Base-by-base conservation (phyloP, 2,329 filamentous ascomycete species). In the Cryphonectria naterciae region DNA sequence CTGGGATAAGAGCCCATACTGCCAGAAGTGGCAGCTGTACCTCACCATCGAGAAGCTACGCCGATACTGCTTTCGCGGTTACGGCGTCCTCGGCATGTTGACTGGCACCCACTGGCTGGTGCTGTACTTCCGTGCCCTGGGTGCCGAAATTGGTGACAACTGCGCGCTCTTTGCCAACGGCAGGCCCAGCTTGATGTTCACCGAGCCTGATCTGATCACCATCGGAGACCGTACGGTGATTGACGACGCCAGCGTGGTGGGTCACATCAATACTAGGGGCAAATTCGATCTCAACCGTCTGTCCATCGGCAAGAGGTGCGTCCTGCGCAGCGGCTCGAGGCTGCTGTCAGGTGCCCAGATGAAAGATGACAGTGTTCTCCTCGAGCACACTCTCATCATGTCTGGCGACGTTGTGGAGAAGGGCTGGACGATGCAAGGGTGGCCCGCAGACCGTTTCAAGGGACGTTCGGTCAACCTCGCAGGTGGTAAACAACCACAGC, bases 381-480 rank as follows among this genome's bases (percentile, higher is more conserved):
- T 89, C 49, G 87, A 89, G 78, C 87, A 89, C 73, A 89, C 87
- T 0, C 80, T 89, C 4, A 81, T 89, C 58, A 85, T 89, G 82
- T 83, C 84, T 1, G 87, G 87, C 5, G 86, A 89, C 75, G 79
- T 86, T 56, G 86, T 88, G 0, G 85, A 85, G 81, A 83, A 52
- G 68, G 82, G 81, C 0, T 78, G 76, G 68, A 85, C 85, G 1
- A 84, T 86, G 78, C 87, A 89, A 76, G 87, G 87, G 0, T 88
- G 86, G 86, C 86, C 87, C 1, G 85, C 82, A 1, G 82, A 83
- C 67, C 77, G 79, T 68, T 85, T 82, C 72, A 75, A 74, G 28
- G 78, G 76, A 2, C 56, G 43, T 13, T 69, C 74, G 43, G 68
- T 72, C 0, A 39, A 8, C 5, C 37, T 65, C 2, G 4, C 58